These are phyloP conservation scores for Botrytis galanthina DNA, from an alignment of 2,329 filamentous ascomycete species.

Conservation along the genomic window DNA sequence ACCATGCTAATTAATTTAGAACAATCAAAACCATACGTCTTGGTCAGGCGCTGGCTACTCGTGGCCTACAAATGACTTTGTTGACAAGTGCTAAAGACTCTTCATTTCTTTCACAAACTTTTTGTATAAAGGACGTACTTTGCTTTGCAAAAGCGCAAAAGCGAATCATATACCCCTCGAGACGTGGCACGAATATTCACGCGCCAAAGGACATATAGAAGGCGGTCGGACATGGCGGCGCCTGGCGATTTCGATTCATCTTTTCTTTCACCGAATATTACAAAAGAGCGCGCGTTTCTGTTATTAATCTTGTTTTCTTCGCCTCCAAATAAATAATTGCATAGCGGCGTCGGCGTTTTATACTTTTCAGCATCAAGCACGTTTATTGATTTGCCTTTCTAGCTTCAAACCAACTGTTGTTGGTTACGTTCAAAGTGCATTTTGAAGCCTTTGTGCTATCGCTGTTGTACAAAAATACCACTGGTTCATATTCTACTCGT, in stretches of 20 bases:
- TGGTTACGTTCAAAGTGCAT: slow-evolving; percentile 10
- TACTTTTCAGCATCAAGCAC: slow-evolving; percentile 9
- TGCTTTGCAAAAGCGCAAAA: slow-evolving; percentile 20
- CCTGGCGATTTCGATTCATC: slow-evolving; percentile 17
- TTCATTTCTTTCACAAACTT: slow-evolving; percentile 13
- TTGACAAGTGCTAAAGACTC: slow-evolving; percentile 50
- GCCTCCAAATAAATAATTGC: slow-evolving; percentile 20
- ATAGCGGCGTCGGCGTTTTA: slow-evolving; percentile 23
- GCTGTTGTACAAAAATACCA: slow-evolving; percentile 20
- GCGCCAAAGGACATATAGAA: slow-evolving; percentile 23
- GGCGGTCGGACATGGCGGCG: slow-evolving; percentile 17
- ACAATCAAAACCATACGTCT: slow-evolving; percentile 61
- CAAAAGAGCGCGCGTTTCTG: slow-evolving; percentile 13
- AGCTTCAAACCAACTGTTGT: background rate
- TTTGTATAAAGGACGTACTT: slow-evolving; percentile 29
- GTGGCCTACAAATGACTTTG: slow-evolving; percentile 61
- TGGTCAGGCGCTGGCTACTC: slow-evolving; percentile 54
- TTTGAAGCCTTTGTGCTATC: slow-evolving; percentile 11
- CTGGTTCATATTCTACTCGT: background rate
- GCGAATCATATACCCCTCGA: slow-evolving; percentile 20
- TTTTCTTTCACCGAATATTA: slow-evolving; percentile 14
- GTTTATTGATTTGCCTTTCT: slow-evolving; percentile 9
- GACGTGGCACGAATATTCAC: slow-evolving; percentile 19
- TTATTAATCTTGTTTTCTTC: slow-evolving; percentile 17
- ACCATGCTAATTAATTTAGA: slow-evolving; percentile 28